Conservation (phyloP, 129 eudicot genomes). For the Glebionis coronaria region DNA sequence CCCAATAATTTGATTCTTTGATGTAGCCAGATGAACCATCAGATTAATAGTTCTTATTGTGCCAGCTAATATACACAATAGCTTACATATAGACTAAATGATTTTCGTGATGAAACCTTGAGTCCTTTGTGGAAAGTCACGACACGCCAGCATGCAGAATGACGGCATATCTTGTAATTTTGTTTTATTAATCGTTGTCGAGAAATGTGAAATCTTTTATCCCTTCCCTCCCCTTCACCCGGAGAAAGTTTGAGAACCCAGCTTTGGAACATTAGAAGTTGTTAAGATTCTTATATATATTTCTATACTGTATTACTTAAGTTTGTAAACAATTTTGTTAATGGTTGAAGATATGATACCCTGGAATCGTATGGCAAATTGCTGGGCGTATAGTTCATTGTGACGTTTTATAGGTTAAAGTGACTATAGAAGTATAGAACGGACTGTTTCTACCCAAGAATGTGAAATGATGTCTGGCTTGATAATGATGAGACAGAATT, state of each 20-base stretch:
- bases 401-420: no score
- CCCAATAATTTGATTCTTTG: constrained; percentile 33
- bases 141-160: constrained; percentile 11
- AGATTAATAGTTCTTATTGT: constrained; percentile 9
- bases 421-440: no score
- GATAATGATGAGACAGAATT: no score
- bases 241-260: not conserved
- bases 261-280: not conserved
- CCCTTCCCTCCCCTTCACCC: not conserved
- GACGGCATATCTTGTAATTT: constrained; percentile 16
- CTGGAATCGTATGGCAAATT: no score
- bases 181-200: not conserved
- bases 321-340: constrained; percentile 6
- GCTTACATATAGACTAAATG: constrained; percentile 13
- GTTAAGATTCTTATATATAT: not conserved
- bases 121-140: constrained; percentile 12
- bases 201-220: not conserved
- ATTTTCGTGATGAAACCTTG: constrained; percentile 9
- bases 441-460: no score
- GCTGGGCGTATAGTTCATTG: not conserved
- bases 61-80: not conserved
- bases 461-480: no score
- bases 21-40: not conserved
- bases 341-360: not conserved
- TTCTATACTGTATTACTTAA: not conserved